Evolutionary conservation across 1,139 yeast genomes (phyloP).

Genomic region (Debaryomyces psychrophilus): DNA sequence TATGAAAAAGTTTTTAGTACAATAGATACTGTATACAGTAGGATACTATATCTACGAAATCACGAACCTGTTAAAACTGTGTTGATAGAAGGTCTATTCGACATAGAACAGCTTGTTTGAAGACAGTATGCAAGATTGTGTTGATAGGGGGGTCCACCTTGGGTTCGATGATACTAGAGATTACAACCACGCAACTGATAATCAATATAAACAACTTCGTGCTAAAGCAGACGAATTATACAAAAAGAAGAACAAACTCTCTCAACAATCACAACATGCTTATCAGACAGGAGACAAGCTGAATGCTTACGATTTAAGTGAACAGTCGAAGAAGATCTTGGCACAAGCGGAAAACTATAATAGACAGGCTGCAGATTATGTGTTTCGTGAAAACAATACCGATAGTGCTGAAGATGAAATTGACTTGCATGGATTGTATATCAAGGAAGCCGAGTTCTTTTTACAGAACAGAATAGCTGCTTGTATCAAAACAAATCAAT

Average conservation of each 20-base stretch:
- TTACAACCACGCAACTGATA: constrained; percentile 74
- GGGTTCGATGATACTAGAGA: constrained; percentile 48
- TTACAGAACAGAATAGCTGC: constrained; percentile 74
- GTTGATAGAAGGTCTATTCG: not conserved
- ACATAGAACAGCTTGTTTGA: not conserved
- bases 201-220: constrained; percentile 65
- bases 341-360: constrained; percentile 70
- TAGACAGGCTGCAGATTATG: constrained; percentile 86
- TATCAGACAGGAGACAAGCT: constrained; percentile 72
- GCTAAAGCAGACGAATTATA: constrained; percentile 70
- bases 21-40: constrained; percentile 8
- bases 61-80: not conserved
- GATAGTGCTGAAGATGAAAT: constrained; percentile 85
- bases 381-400: constrained; percentile 82
- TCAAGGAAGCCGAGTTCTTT: constrained; percentile 82
- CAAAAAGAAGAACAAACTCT: constrained; percentile 55
- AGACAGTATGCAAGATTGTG: constrained; percentile 22
- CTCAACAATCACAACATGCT: constrained; percentile 75
- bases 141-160: constrained; percentile 44
- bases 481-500: constrained; percentile 62
- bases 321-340: constrained; percentile 62
- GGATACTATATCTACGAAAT: not conserved
- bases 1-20: constrained; percentile 3
- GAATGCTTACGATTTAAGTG: constrained; percentile 73
- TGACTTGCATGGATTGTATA: constrained; percentile 89